Base-by-base conservation (phyloP, 2,329 filamentous ascomycete species). In the Penicillium psychrosexuale region DNA sequence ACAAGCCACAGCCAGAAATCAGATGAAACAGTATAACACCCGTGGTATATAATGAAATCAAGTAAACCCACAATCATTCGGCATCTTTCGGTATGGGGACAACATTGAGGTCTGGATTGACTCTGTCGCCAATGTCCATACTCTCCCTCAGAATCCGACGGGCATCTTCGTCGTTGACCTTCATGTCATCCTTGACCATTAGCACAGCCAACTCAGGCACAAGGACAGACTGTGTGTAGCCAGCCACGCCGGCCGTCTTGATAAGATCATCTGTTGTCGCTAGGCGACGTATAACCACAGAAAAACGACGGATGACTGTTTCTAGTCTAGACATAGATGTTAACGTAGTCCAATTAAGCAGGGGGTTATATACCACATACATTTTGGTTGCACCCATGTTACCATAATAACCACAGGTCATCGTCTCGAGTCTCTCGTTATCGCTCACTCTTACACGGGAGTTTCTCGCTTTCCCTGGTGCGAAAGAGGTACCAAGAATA, bases 391-490 rank as follows among this genome's bases (percentile, higher is more conserved):
- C 79, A 1, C 91, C 91, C 19, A 86, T 82, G 3, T 86, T 82
- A 1, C 91, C 91, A 72, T 96, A 96, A 72, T 96, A 96, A 0
- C 91, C 91, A 9, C 89, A 88, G 3, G 82, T 85, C 30, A 87
- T 78, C 52, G 78, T 80, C 46, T 81, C 78, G 28, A 83, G 75
- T 5, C 67, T 69, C 51, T 68, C 70, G n/a, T 64, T 72, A 54
- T 68, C 70, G 19, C 75, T 65, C 30, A 79, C 30, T 24, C 15
- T 84, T 56, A 83, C 81, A 48, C 83, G 76, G 53, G 89, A 75
- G 27, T 82, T 87, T 49, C 83, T 80, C 30, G 82, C 82, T 66
- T 81, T 79, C 12, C 86, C 86, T 2, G 76, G 72, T 52, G 80
- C 78, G 40, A 89, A 76, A 12, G 76, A 80, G 3, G 79, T 75